A percentile compares a stretch with the other conserved stretches of the same genome.
Evolutionary conservation across 2,329 filamentous ascomycete genomes (phyloP).

Genomic region (Curvularia sp.): DNA sequence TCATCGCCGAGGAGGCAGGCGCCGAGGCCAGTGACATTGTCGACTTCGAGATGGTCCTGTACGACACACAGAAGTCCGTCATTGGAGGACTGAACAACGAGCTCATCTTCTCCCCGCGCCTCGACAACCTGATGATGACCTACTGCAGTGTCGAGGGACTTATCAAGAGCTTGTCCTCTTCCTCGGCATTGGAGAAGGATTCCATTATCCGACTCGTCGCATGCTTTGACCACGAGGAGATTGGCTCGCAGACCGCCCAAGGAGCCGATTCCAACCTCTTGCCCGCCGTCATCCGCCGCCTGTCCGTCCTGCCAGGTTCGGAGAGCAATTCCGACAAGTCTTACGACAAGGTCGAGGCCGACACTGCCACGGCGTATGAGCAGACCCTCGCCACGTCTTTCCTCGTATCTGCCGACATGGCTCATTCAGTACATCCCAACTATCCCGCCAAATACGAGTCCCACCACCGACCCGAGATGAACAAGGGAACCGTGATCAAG

Average conservation of each 20-base stretch:
- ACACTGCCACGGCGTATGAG: conserved; percentile 82
- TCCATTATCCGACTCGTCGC: conserved; percentile 86
- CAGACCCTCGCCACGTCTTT: conserved; percentile 91
- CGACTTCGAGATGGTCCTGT: conserved; percentile 97
- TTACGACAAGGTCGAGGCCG: conserved; percentile 67
- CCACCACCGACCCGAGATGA: conserved; percentile 92
- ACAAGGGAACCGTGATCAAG: conserved; percentile 96
- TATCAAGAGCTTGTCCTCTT: conserved; percentile 74
- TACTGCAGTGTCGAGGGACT: conserved; percentile 89
- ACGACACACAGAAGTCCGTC: conserved; percentile 90
- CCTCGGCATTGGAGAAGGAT: conserved; percentile 74
- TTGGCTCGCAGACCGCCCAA: conserved; percentile 90
- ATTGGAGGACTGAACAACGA: conserved; percentile 91
- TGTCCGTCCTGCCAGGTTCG: conserved; percentile 77
- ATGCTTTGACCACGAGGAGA: conserved; percentile 97
- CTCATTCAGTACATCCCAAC: conserved; percentile 94
- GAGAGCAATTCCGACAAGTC: conserved; percentile 66
- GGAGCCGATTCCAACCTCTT: conserved; percentile 93
- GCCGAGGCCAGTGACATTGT: conserved; percentile 74
- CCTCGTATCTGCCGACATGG: conserved; percentile 96
- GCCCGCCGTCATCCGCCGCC: conserved; percentile 82
- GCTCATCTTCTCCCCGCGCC: conserved; percentile 92
- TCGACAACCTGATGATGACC: conserved; percentile 97
- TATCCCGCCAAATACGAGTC: conserved; percentile 90
- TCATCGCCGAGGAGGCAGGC: conserved; percentile 81